Evolutionary conservation across 2,329 filamentous ascomycete genomes (phyloP).

Genomic region (Aspergillus calidoustus): DNA sequence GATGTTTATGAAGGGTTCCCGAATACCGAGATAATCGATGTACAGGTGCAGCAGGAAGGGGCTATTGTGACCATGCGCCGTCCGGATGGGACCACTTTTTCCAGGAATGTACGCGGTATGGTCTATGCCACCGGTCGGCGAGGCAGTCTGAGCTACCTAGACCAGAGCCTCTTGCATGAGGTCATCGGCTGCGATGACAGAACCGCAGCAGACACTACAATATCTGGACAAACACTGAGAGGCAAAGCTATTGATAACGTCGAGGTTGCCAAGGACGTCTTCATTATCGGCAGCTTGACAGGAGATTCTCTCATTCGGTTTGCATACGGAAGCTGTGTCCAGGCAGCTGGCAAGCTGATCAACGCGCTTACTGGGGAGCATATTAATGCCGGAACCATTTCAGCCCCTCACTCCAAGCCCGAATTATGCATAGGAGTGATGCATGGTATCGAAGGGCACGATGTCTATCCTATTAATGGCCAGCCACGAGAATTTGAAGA

Average conservation of each 20-base stretch:
- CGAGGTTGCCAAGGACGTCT: constrained; percentile 58
- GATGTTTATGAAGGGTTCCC: constrained; percentile 59
- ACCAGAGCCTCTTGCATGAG: constrained; percentile 51
- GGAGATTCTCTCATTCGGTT: constrained; percentile 65
- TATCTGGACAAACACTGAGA: constrained; percentile 60
- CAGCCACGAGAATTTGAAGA: constrained; percentile 1
- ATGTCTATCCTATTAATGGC: constrained; percentile 22
- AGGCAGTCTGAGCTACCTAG: constrained; percentile 59
- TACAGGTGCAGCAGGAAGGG: constrained; percentile 36
- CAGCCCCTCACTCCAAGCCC: constrained; percentile 13
- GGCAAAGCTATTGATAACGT: constrained; percentile 56
- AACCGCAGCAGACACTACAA: constrained; percentile 33
- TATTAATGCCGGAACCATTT: constrained; percentile 9
- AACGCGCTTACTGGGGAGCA: constrained; percentile 25
- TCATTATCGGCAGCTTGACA: constrained; percentile 63
- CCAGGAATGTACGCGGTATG: constrained; percentile 53
- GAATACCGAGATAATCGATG: constrained; percentile 54
- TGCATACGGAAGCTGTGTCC: constrained; percentile 63
- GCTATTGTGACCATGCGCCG: constrained; percentile 51
- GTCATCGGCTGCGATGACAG: constrained; percentile 42
- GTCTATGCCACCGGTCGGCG: constrained; percentile 62
- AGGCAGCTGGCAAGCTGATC: constrained; percentile 59
- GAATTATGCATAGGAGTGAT: constrained; percentile 37
- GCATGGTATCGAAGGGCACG: constrained; percentile 46
- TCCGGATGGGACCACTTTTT: constrained; percentile 49